These are phyloP conservation scores for Emericellopsis terricola DNA, from an alignment of 495 filamentous ascomycete species.

Conservation along the genomic window DNA sequence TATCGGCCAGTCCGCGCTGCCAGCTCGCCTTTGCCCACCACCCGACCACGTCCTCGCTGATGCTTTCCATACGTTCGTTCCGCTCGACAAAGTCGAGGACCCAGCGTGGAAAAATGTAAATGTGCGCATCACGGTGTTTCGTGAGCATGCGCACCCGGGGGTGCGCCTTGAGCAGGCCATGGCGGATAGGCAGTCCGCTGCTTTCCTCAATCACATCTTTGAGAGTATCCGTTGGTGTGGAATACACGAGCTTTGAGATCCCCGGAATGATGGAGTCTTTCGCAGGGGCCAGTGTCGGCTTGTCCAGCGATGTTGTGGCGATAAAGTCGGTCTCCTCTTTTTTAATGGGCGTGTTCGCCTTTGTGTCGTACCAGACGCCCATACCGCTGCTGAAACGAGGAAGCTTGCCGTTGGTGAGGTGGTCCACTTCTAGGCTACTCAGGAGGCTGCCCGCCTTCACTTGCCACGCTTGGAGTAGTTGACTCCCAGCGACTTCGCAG, in stretches of 20 bases:
- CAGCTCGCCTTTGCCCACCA: slow-evolving; percentile 91
- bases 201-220: slow-evolving; percentile 61
- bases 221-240: slow-evolving; percentile 66
- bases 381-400: slow-evolving; percentile 46
- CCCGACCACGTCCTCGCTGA: slow-evolving; percentile 83
- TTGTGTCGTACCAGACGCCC: slow-evolving; percentile 77
- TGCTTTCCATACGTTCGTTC: slow-evolving; percentile 66
- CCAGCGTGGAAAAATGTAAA: slow-evolving; percentile 90
- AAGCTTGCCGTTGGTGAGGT: slow-evolving; percentile 16
- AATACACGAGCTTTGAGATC: slow-evolving; percentile 48
- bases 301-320: slow-evolving; percentile 45
- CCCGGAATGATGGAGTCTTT: slow-evolving; percentile 41
- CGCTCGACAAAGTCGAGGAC: slow-evolving; percentile 58
- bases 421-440: slow-evolving; percentile 16
- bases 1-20: slow-evolving; percentile 64
- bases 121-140: slow-evolving; percentile 71
- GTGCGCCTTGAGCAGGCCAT: slow-evolving; percentile 51
- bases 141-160: slow-evolving; percentile 58
- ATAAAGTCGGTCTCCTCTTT: slow-evolving; percentile 85
- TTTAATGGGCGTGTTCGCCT: slow-evolving; percentile 57
- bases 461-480: slow-evolving; percentile 84
- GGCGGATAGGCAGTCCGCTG: slow-evolving; percentile 51
- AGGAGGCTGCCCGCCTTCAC: slow-evolving; percentile 50
- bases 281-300: slow-evolving; percentile 33
- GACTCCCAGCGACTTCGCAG: slow-evolving; percentile 71